A percentile compares a stretch with the other conserved stretches of the same genome.
phyloP scores from a whole-genome alignment of 768 basidiomycete species.

The Amanita jacksonii region DNA sequence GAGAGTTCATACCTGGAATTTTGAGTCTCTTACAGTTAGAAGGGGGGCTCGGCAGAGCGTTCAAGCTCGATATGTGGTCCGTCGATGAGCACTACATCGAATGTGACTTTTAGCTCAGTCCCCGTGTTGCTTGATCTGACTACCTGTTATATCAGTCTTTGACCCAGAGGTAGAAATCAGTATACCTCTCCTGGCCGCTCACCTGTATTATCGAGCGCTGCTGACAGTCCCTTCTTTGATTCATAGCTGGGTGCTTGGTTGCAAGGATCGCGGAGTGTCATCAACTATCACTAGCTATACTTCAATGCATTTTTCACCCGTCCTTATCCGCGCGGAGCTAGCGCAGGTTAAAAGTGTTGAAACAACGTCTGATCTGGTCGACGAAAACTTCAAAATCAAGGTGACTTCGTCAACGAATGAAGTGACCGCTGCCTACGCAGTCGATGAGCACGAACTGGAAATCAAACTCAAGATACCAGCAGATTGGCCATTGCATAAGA shows the following conservation, averaged over 20 bases:
- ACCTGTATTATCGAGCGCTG: constrained; percentile 84
- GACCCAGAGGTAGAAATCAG: constrained; percentile 42
- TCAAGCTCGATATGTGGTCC: constrained; percentile 80
- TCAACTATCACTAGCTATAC: constrained; percentile 70
- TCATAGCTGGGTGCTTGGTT: constrained; percentile 75
- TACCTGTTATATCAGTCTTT: constrained; percentile 35
- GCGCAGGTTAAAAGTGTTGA: constrained; percentile 54
- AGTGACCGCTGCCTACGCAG: constrained; percentile 72
- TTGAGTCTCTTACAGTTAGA: constrained; percentile 61
- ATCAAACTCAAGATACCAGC: constrained; percentile 75
- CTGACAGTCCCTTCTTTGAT: constrained; percentile 79
- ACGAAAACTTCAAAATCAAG: constrained; percentile 76
- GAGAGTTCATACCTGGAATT: constrained; percentile 61
- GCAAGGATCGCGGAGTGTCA: constrained; percentile 85
- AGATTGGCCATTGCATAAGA: constrained; percentile 84
- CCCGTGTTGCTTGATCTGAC: background rate
- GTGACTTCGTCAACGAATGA: constrained; percentile 68
- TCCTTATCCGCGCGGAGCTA: constrained; percentile 80
- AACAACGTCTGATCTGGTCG: constrained; percentile 44
- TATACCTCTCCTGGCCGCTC: constrained; percentile 65
- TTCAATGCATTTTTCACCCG: constrained; percentile 78
- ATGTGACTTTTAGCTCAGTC: constrained; percentile 30
- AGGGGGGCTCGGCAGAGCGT: constrained; percentile 49
- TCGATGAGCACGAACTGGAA: constrained; percentile 93
- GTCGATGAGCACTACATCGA: constrained; percentile 78